A percentile compares a stretch with the other conserved stretches of the same genome.
Conservation (phyloP, 2,329 filamentous ascomycete species). For the Lasiodiplodia theobromae region DNA sequence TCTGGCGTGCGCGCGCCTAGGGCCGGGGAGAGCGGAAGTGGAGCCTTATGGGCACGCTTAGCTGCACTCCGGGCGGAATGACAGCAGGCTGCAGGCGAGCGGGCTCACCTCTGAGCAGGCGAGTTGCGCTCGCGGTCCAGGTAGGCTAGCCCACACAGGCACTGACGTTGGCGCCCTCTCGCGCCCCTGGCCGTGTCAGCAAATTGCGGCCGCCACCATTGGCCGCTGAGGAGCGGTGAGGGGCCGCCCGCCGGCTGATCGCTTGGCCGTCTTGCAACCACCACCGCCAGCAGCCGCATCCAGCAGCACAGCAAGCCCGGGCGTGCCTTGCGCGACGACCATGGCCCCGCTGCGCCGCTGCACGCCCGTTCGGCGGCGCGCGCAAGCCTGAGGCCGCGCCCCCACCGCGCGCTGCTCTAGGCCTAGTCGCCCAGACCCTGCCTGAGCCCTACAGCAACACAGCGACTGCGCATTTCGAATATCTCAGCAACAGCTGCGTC, state of each 20-base stretch:
- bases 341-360: background rate
- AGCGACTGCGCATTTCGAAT: background rate
- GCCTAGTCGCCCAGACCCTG: background rate
- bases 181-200: conserved; percentile 17
- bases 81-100: conserved; percentile 1
- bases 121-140: background rate
- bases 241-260: conserved; percentile 21
- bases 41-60: conserved; percentile 2
- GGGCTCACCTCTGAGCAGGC: conserved; percentile 10
- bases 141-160: conserved; percentile 24
- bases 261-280: conserved; percentile 7
- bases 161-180: conserved; percentile 24
- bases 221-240: conserved; percentile 20
- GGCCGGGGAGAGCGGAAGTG: conserved; percentile 18
- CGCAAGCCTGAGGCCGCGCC: too few relatives aligned
- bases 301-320: background rate
- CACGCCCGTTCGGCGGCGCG: background rate
- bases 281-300: background rate
- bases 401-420: background rate
- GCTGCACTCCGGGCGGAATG: background rate
- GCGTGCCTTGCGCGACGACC: too few relatives aligned
- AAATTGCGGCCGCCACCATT: conserved; percentile 2
- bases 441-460: background rate
- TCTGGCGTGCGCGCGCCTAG: background rate
- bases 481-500: background rate